Evolutionary conservation across 192 early-diverging fungal species (phyloP), one percentile per base, ranked within the genome.

Genomic region (Gamsiella multidivaricata): DNA sequence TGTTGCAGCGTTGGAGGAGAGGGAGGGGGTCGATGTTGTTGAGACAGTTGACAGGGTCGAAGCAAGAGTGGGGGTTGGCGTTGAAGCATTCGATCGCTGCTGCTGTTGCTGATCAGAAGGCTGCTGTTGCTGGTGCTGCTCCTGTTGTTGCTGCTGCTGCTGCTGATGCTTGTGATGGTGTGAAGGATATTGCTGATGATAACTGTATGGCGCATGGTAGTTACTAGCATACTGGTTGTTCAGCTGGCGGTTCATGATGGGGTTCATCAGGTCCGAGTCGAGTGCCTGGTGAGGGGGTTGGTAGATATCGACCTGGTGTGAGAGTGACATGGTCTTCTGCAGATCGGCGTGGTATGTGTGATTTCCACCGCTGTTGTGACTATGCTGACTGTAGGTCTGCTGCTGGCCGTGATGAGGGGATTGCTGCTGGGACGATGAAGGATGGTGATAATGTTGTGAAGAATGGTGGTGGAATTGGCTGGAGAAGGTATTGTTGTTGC

Each of bases 251-350:
- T 73, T 73, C 36, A 53, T 49, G n/a, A 73, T 37, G 0, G 69
- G 69, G 22, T 61, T 71, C 60, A 71, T 56, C 33, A 65, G 32
- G 22, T 73, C 62, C 23, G 43, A 45, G 23, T 73, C 62, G 2
- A 64, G 47, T 2, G 53, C 14, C 36, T 71, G 69, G n/a, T 61
- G 60, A 7, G 70, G 70, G 15, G 61, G 61, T 28, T 72, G 70
- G n/a, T 72, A 63, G 49, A 72, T 72, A 31, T 72, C 61, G 54
- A 72, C 70, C 54, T 72, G 61, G 33, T 72, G 52, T 17, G 61
- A 56, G 17, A 34, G 17, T 2, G 51, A 52, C 12, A 73, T 47
- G n/a, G 54, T 58, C 61, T 73, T 65, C 36, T 73, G 54, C 37
- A 64, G 31, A 52, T 58, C 54, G n/a, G 45, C 10, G 28, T 62